A percentile compares a stretch with the other conserved stretches of the same genome.
phyloP scores from a whole-genome alignment of 2,329 filamentous ascomycete genomes.

The Neospermospora avenae region DNA sequence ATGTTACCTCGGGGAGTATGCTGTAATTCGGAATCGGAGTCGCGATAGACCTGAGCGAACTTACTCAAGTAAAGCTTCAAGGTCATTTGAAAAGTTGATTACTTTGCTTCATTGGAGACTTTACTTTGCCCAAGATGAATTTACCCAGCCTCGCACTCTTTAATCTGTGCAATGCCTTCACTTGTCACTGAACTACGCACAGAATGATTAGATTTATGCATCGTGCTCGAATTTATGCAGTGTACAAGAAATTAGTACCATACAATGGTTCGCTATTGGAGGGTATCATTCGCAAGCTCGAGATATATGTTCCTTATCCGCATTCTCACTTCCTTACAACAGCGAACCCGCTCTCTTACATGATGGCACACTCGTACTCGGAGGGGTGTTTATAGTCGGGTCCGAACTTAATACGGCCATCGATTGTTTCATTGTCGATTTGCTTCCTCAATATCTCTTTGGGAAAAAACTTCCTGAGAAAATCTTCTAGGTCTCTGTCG shows the following conservation, averaged over 20 bases:
- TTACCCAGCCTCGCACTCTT: too few relatives aligned
- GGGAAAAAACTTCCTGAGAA: constrained; percentile 73
- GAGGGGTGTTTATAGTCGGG: constrained; percentile 52
- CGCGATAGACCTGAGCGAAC: too few relatives aligned
- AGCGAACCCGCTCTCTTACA: neutral
- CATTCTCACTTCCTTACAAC: neutral
- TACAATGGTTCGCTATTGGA: neutral
- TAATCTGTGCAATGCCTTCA: neutral
- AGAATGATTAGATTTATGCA: neutral
- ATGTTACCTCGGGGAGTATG: too few relatives aligned
- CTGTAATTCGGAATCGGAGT: too few relatives aligned
- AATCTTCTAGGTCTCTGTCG: constrained; percentile 64
- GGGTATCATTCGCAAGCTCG: constrained; percentile 7
- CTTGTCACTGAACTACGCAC: neutral
- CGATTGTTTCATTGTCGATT: constrained; percentile 69
- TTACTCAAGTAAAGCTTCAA: too few relatives aligned
- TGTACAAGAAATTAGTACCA: neutral
- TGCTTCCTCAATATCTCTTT: constrained; percentile 66
- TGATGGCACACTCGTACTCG: neutral
- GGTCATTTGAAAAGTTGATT: too few relatives aligned
- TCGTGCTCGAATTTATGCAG: neutral
- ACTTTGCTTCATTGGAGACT: too few relatives aligned
- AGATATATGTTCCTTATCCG: neutral
- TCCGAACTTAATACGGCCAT: constrained; percentile 70
- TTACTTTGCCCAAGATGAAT: too few relatives aligned